Evolutionary conservation across 2,329 filamentous ascomycete genomes (phyloP).

Genomic region (Alternaria incomplexa): DNA sequence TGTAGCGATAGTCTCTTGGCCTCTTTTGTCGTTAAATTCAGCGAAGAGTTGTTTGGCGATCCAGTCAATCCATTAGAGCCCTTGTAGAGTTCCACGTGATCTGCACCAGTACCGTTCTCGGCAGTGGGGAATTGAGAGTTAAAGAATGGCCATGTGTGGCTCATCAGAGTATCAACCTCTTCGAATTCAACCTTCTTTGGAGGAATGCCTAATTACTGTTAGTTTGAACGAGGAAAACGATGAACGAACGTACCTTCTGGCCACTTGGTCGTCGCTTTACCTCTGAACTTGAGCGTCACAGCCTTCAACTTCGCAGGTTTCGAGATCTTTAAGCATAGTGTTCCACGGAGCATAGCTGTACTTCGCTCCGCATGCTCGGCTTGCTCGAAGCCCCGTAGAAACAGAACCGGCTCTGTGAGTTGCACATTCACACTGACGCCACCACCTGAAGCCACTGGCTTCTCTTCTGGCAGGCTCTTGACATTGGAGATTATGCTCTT

Average conservation of each 20-base stretch:
- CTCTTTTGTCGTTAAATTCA: constrained; percentile 57
- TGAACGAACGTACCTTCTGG: constrained; percentile 70
- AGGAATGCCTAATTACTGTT: constrained; percentile 69
- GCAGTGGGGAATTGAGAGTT: constrained; percentile 72
- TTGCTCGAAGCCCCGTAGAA: constrained; percentile 79
- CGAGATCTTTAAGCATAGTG: constrained; percentile 78
- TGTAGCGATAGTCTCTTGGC: constrained; percentile 76
- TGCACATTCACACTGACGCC: constrained; percentile 76
- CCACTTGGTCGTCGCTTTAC: constrained; percentile 90
- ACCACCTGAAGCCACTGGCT: constrained; percentile 79
- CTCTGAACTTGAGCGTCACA: constrained; percentile 83
- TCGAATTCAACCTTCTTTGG: constrained; percentile 82
- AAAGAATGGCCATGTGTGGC: constrained; percentile 91
- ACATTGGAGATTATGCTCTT: constrained; percentile 45
- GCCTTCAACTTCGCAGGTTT: constrained; percentile 95
- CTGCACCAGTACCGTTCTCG: constrained; percentile 67
- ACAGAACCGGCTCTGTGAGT: constrained; percentile 80
- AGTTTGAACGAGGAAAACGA: background rate
- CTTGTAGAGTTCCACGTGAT: constrained; percentile 65
- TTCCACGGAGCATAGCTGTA: constrained; percentile 85
- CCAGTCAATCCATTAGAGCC: constrained; percentile 49
- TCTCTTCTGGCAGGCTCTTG: constrained; percentile 55
- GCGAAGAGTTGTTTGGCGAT: constrained; percentile 53
- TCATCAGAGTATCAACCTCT: constrained; percentile 85
- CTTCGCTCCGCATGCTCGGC: constrained; percentile 67